These are phyloP conservation scores for Cymbopogon flexuosus DNA, from an alignment of 202 grass and related monocot species.

Conservation along the genomic window DNA sequence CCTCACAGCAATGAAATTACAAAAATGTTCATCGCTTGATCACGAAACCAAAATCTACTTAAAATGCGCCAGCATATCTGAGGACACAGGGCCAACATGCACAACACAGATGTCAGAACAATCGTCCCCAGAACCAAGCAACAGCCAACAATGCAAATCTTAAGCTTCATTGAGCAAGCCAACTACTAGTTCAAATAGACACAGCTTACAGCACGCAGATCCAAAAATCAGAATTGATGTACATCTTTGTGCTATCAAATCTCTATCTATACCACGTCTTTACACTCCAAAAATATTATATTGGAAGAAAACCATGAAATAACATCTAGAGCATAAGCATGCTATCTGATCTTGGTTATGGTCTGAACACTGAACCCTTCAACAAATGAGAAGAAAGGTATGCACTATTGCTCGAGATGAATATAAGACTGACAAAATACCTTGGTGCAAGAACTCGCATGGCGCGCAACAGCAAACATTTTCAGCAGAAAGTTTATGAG, in stretches of 20 bases:
- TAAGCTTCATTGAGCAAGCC: background rate
- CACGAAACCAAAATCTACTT: background rate
- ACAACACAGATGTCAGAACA: background rate
- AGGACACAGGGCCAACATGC: background rate
- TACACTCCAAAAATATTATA: background rate
- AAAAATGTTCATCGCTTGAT: background rate
- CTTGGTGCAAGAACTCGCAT: background rate
- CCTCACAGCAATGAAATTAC: background rate
- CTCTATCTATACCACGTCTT: background rate
- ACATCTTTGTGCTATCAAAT: background rate
- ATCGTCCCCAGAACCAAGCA: background rate
- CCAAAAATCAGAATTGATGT: background rate
- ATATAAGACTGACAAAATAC: background rate
- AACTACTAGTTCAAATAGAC: background rate
- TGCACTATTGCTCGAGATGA: background rate
- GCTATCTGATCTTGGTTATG: background rate
- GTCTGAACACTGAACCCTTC: background rate
- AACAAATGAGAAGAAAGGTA: background rate
- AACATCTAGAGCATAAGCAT: background rate
- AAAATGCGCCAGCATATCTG: background rate
- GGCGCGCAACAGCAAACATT: background rate
- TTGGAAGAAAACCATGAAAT: background rate
- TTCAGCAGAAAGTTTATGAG: background rate
- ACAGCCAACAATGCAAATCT: background rate
- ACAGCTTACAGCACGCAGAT: background rate